Evolutionary conservation across 306 rosid genomes (phyloP).

Genomic region (Cucurbita argyrosperma): DNA sequence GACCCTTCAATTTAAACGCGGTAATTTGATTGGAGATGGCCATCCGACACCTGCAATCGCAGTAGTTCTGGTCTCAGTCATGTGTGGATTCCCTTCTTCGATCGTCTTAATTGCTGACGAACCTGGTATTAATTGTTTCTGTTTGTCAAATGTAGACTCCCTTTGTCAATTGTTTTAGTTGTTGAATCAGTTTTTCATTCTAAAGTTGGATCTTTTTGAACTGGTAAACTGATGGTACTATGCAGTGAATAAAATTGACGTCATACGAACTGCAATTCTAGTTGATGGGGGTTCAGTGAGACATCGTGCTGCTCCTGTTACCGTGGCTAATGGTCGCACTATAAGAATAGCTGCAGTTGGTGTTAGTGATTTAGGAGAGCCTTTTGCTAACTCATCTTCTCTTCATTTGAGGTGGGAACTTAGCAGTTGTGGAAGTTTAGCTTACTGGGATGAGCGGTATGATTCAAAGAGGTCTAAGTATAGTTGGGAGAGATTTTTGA

Average conservation of each 20-base stretch:
- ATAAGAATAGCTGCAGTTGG: conserved; percentile 73
- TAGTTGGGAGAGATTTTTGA: conserved; percentile 73
- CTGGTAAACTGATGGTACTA: conserved; percentile 12
- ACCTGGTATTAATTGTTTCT: conserved; percentile 35
- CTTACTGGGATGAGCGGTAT: conserved; percentile 50
- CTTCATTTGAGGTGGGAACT: conserved; percentile 79
- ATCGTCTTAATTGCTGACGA: conserved; percentile 72
- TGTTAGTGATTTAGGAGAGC: conserved; percentile 47
- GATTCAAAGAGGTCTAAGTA: conserved; percentile 24
- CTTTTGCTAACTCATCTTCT: conserved; percentile 86
- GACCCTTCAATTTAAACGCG: conserved; percentile 61
- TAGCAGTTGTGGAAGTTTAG: conserved; percentile 53
- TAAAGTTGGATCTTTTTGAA: background rate
- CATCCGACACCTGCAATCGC: conserved; percentile 69
- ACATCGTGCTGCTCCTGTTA: conserved; percentile 40
- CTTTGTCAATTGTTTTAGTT: background rate
- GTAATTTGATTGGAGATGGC: conserved; percentile 79
- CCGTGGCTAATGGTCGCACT: conserved; percentile 77
- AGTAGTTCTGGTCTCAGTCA: conserved; percentile 34
- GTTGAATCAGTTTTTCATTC: background rate
- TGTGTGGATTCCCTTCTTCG: conserved; percentile 56
- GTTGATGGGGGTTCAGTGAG: conserved; percentile 47
- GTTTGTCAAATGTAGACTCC: background rate
- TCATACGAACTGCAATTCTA: conserved; percentile 45
- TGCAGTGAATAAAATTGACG: conserved; percentile 41